Evolutionary conservation across 2,329 filamentous ascomycete species (phyloP).

Genomic region (Pseudocercospora fuligena): DNA sequence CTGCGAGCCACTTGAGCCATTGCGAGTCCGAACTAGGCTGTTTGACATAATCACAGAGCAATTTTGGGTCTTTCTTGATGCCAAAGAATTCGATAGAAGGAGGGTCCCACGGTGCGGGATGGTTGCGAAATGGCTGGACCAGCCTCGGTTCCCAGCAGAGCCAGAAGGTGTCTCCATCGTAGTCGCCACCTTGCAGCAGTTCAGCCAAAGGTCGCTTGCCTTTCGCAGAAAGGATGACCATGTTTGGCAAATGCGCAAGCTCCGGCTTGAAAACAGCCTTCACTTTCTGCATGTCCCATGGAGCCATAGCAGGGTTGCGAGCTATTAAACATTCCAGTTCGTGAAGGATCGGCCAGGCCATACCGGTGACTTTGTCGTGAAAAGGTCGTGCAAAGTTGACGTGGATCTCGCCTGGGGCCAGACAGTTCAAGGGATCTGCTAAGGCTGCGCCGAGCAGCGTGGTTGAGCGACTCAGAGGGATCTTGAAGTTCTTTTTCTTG

Average conservation of each 20-base stretch:
- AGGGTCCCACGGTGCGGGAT: slow-evolving; percentile 55
- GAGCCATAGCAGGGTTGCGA: slow-evolving; percentile 70
- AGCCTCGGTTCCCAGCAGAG: slow-evolving; percentile 73
- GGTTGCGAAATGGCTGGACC: slow-evolving; percentile 69
- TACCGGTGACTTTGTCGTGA: slow-evolving; percentile 52
- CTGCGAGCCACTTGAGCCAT: slow-evolving; percentile 21
- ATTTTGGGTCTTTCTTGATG: slow-evolving; percentile 56
- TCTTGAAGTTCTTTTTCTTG: slow-evolving; percentile 30
- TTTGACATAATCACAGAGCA: slow-evolving; percentile 52
- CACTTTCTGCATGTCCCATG: slow-evolving; percentile 72
- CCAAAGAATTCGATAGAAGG: slow-evolving; percentile 46
- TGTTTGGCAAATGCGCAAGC: slow-evolving; percentile 72
- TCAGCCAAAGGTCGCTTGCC: slow-evolving; percentile 68
- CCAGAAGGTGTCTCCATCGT: slow-evolving; percentile 78
- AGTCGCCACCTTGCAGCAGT: slow-evolving; percentile 78
- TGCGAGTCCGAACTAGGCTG: slow-evolving; percentile 56
- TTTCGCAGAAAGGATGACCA: slow-evolving; percentile 74
- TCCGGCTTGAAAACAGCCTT: slow-evolving; percentile 58
- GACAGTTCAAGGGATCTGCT: slow-evolving; percentile 65
- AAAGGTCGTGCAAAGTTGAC: slow-evolving; percentile 70
- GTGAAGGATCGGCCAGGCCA: slow-evolving; percentile 57
- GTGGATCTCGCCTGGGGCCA: slow-evolving; percentile 70
- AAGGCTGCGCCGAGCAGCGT: slow-evolving; percentile 70
- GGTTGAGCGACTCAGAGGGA: slow-evolving; percentile 65
- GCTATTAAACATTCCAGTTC: slow-evolving; percentile 68